Percentiles rank a stretch among this genome's conserved stretches.
These are phyloP conservation scores for Phialophora expanda DNA, from an alignment of 2,329 filamentous ascomycete species.

Conservation along the genomic window DNA sequence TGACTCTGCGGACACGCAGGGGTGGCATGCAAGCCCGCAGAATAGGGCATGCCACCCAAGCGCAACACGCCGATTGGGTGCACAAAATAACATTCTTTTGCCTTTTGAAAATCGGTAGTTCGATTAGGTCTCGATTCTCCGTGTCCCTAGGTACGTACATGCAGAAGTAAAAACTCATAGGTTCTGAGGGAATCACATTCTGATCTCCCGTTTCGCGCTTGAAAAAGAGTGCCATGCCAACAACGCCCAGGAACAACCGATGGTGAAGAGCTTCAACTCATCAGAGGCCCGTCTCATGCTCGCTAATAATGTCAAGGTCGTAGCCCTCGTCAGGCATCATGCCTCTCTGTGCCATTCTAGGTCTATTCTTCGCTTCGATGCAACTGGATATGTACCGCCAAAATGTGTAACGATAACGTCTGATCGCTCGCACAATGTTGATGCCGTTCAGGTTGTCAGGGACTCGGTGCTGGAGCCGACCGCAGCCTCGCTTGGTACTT, in stretches of 20 bases:
- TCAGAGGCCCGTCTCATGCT: conserved; percentile 2
- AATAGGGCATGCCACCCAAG: conserved; percentile 1
- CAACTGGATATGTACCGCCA: conserved; percentile 6
- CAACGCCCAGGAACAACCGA: conserved; percentile 1
- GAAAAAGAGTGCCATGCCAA: conserved; percentile 2
- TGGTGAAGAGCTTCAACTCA: not conserved
- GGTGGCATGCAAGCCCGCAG: not conserved
- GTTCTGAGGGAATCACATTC: not conserved
- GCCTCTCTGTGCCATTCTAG: conserved; percentile 3
- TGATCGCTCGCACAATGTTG: not conserved
- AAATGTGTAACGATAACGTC: not conserved
- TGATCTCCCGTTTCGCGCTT: not conserved
- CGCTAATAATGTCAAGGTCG: conserved; percentile 17
- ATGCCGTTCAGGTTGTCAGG: not conserved
- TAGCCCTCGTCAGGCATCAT: not conserved
- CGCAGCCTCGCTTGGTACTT: conserved; percentile 17
- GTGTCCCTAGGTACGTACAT: conserved; percentile 2
- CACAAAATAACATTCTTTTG: not conserved
- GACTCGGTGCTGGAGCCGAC: conserved; percentile 23
- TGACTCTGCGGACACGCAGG: not conserved
- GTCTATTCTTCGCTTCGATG: conserved; percentile 13
- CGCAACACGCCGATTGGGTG: conserved; percentile 18
- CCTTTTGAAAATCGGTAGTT: not conserved
- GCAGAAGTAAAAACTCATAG: not conserved
- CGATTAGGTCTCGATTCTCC: not conserved